Percentiles rank a stretch among this genome's conserved stretches.
Evolutionary conservation across 805 yeast genomes (phyloP).

Genomic region (Candida succiphila): DNA sequence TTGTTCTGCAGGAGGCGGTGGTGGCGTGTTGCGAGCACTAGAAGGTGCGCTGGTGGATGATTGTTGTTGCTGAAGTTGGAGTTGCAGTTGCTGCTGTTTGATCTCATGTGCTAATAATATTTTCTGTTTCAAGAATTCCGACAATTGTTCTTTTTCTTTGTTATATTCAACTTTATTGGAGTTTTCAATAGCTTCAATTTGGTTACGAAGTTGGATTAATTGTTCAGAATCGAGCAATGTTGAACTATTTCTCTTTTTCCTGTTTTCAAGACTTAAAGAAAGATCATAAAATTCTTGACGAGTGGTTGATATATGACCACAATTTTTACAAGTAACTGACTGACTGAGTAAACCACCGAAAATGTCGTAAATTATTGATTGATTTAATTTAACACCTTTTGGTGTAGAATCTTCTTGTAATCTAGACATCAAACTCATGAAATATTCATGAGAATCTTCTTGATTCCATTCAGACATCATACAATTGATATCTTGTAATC

Average conservation of each 20-base stretch:
- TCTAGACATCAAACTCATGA: constrained; percentile 82
- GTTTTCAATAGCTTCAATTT: constrained; percentile 16
- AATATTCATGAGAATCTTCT: constrained; percentile 96
- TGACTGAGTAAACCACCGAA: constrained; percentile 89
- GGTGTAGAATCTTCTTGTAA: constrained; percentile 92
- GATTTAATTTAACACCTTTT: constrained; percentile 71
- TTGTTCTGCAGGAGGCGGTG: constrained; percentile 1
- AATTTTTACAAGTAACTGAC: constrained; percentile 70
- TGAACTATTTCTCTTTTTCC: constrained; percentile 29
- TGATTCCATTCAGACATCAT: constrained; percentile 98
- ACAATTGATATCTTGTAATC: constrained; percentile 78
- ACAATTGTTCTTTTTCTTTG: constrained; percentile 13
- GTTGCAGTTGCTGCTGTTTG: constrained; percentile 13
- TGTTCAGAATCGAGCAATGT: constrained; percentile 15
- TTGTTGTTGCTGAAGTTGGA: constrained; percentile 4
- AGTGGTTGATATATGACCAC: constrained; percentile 78
- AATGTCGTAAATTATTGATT: constrained; percentile 80
- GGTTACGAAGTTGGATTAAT: constrained; percentile 15
- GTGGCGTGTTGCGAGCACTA: neutral
- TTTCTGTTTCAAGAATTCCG: constrained; percentile 19
- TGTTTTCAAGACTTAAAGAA: constrained; percentile 63
- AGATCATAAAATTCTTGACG: constrained; percentile 91
- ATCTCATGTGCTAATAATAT: constrained; percentile 17
- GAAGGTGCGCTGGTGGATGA: no score
- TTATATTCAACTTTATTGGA: neutral